Percentiles rank a stretch among this genome's conserved stretches.
Evolutionary conservation across 768 basidiomycete species (phyloP).

Genomic region (Pisolithus tinctorius): DNA sequence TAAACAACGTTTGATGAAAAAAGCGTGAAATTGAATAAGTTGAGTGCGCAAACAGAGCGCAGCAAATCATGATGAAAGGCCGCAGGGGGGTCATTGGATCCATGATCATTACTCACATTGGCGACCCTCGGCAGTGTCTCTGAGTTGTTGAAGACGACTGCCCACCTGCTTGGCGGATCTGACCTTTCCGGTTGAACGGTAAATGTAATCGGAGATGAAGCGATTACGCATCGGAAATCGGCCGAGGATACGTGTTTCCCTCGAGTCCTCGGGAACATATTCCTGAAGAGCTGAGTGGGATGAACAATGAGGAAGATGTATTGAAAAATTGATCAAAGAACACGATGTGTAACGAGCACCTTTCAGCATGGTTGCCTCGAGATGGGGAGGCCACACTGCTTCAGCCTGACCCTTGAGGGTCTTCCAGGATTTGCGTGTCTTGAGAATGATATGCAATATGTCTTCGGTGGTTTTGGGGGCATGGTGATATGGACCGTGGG

Average conservation of each 20-base stretch:
- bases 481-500: conserved; percentile 10
- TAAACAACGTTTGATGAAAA: conserved; percentile 20
- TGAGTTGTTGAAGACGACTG: conserved; percentile 70
- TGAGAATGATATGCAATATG: conserved; percentile 61
- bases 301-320: conserved; percentile 13
- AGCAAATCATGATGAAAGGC: not conserved
- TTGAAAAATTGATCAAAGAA: conserved; percentile 1
- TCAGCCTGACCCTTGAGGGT: conserved; percentile 60
- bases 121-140: conserved; percentile 69
- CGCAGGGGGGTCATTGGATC: not conserved
- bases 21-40: conserved; percentile 1
- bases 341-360: conserved; percentile 33
- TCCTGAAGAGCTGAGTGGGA: conserved; percentile 49
- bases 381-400: conserved; percentile 73
- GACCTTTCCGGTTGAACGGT: conserved; percentile 57
- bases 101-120: conserved; percentile 41
- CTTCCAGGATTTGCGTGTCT: conserved; percentile 70
- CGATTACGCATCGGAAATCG: conserved; percentile 75
- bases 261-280: conserved; percentile 67
- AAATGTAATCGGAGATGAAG: conserved; percentile 76
- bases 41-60: conserved; percentile 21
- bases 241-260: conserved; percentile 66
- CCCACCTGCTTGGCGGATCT: conserved; percentile 77
- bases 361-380: conserved; percentile 72
- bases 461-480: conserved; percentile 30